These are phyloP conservation scores for Pythium angustatum DNA, from an alignment of 352 stramenopile species.

Conservation along the genomic window DNA sequence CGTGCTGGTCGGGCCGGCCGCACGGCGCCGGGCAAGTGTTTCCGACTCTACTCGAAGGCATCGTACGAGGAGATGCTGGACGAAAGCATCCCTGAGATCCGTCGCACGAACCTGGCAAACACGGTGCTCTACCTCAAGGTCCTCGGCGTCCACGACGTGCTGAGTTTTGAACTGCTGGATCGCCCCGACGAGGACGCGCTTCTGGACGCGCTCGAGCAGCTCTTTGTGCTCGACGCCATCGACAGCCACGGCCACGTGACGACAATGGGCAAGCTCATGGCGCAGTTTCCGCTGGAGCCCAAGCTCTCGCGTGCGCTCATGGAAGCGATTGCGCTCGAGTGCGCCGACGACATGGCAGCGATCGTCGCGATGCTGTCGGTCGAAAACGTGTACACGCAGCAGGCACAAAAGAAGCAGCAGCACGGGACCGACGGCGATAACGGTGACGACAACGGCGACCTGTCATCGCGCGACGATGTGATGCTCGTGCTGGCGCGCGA, in stretches of 20 bases:
- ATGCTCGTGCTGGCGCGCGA: conserved; percentile 48
- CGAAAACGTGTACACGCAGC: conserved; percentile 75
- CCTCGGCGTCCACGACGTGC: conserved; percentile 68
- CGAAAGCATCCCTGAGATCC: conserved; percentile 98
- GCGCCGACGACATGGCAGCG: conserved; percentile 58
- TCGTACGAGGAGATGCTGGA: conserved; percentile 96
- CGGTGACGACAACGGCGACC: conserved; percentile 17
- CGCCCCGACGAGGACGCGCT: conserved; percentile 67
- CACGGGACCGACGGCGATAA: conserved; percentile 31
- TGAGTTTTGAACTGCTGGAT: conserved; percentile 73
- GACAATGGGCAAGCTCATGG: conserved; percentile 72
- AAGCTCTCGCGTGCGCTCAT: conserved; percentile 66
- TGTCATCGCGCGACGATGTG: conserved; percentile 36
- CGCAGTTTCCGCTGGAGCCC: conserved; percentile 82
- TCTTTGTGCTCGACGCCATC: conserved; percentile 69
- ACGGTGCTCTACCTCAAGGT: conserved; percentile 93
- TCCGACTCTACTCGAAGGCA: conserved; percentile 97
- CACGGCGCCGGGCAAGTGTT: conserved; percentile 97
- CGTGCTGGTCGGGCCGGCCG: conserved; percentile 94
- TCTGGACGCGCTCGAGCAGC: conserved; percentile 73
- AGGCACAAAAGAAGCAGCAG: conserved; percentile 17
- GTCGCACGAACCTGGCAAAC: conserved; percentile 92
- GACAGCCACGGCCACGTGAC: conserved; percentile 56
- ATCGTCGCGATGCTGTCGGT: conserved; percentile 86
- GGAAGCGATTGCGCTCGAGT: conserved; percentile 57